These are phyloP conservation scores for Acephala macrosclerotiorum DNA, from an alignment of 2,329 filamentous ascomycete genomes.

Conservation along the genomic window DNA sequence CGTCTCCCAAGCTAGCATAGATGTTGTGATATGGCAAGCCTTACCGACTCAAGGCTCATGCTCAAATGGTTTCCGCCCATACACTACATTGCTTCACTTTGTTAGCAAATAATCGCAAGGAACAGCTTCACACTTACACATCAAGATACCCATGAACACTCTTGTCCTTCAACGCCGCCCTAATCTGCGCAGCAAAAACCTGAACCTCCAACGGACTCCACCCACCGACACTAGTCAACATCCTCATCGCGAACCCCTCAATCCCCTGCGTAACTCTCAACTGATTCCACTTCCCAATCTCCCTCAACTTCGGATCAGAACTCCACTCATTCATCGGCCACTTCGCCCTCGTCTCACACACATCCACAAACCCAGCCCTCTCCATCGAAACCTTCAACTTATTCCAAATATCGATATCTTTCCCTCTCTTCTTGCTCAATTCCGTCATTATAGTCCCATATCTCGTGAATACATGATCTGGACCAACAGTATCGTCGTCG, in stretches of 20 bases:
- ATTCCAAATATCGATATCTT: conserved; percentile 1
- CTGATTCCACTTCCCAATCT: conserved; percentile 13
- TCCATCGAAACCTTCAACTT: not conserved
- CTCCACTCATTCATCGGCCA: conserved; percentile 10
- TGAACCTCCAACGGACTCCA: conserved; percentile 6
- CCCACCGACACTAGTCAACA: conserved; percentile 15
- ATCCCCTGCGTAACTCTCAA: conserved; percentile 7
- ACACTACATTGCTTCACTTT: not conserved
- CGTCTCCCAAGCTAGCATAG: too few relatives aligned
- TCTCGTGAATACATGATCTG: not conserved
- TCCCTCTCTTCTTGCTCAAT: not conserved
- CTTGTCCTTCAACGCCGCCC: conserved; percentile 11
- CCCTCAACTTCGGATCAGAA: conserved; percentile 11
- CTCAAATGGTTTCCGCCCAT: conserved; percentile 14
- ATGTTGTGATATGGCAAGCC: too few relatives aligned
- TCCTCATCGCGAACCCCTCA: conserved; percentile 17
- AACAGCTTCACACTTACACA: not conserved
- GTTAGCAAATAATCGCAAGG: not conserved
- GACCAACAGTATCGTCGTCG: conserved; percentile 1
- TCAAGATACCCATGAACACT: conserved; percentile 14
- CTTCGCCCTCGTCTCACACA: conserved; percentile 5
- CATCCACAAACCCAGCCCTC: conserved; percentile 6
- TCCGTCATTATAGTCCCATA: not conserved
- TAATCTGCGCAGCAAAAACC: conserved; percentile 1
- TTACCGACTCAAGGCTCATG: too few relatives aligned